Percentiles rank a stretch among this genome's conserved stretches.
phyloP scores from a whole-genome alignment of 2,329 filamentous ascomycete genomes.

The Aspergillus udagawae region DNA sequence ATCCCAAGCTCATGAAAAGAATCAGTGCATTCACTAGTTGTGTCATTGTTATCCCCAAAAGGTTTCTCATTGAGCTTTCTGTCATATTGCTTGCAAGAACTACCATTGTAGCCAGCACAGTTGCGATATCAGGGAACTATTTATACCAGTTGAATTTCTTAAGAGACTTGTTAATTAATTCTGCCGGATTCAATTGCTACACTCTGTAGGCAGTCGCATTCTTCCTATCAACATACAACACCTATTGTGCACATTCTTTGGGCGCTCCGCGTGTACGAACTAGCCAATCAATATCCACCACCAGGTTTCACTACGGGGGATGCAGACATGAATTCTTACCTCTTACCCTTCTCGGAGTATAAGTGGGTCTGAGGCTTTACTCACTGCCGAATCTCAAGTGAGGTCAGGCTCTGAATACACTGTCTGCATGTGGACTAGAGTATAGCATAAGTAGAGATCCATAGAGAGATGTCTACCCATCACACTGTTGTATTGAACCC shows the following conservation, averaged over 20 bases:
- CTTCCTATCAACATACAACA: not conserved
- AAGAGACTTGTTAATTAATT: not conserved
- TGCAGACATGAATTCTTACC: too few relatives aligned
- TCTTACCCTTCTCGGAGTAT: too few relatives aligned
- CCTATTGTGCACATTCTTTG: not conserved
- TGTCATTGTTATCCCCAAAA: slow-evolving; percentile 1
- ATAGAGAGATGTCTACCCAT: too few relatives aligned
- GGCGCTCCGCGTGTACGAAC: slow-evolving; percentile 6
- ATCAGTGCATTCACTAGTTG: not conserved
- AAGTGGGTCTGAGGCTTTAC: too few relatives aligned
- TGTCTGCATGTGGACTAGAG: too few relatives aligned
- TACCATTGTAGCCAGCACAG: not conserved
- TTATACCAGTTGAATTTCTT: slow-evolving; percentile 4
- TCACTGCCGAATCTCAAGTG: too few relatives aligned
- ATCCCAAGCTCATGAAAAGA: slow-evolving; percentile 1
- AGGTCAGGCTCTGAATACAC: too few relatives aligned
- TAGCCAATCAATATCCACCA: slow-evolving; percentile 2
- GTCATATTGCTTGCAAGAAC: slow-evolving; percentile 1
- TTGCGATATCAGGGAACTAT: slow-evolving; percentile 3
- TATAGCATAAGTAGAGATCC: too few relatives aligned
- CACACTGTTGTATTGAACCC: too few relatives aligned
- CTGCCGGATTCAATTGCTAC: not conserved
- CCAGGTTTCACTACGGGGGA: not conserved
- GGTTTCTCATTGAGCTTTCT: not conserved
- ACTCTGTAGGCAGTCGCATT: slow-evolving; percentile 1